Base-by-base conservation (phyloP, 148 eudicot species). In the Rhododendron williamsianum region DNA sequence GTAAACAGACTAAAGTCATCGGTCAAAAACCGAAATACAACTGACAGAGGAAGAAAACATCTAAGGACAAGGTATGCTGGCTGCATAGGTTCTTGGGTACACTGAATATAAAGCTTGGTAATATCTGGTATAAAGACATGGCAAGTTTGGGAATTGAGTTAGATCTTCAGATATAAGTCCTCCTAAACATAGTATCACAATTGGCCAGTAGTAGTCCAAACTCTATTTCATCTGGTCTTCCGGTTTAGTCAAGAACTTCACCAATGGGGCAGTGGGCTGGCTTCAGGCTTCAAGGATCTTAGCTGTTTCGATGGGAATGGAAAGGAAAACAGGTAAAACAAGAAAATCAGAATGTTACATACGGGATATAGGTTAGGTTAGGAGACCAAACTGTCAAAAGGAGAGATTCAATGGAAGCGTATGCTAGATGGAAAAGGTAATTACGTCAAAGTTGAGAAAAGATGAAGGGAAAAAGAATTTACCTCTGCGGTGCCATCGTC, bases 241-340 rank as follows among this genome's bases (percentile, higher is more conserved):
- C 82, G 94, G 98, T 93, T 94, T 89, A 91, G 97, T 94, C 93
- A 88, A 87, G 91, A 89, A 97, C 98, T 91, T 93, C 94, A 86
- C 90, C 94, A 87, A 91, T 54, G 88, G 87, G 94, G 89, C 94
- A 84, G 90, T 85, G 87, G 92, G 93, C 94, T 89, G 93, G 94
- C 98, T 92, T 93, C 97, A 87, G 92, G 96, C 96, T 92, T 96
- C 95, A 91, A 86, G 87, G 91, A 91, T 91, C 90, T 92, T 93
- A 91, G 98, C 97, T 95, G 98, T 94, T 95, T 91, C 84, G 85
- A 88, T 58, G 91, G 96, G 95, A 90, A 94, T 89, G 92, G 92
- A 90, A 90, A 94, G 91, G 93, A 90, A 92, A 96, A 87, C 21
- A 91, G 89, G 93, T 89, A 89, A 93, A 92, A 93, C 87, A 90